Conservation (phyloP, 2,329 filamentous ascomycete species). For the Epichloe uncinata region DNA sequence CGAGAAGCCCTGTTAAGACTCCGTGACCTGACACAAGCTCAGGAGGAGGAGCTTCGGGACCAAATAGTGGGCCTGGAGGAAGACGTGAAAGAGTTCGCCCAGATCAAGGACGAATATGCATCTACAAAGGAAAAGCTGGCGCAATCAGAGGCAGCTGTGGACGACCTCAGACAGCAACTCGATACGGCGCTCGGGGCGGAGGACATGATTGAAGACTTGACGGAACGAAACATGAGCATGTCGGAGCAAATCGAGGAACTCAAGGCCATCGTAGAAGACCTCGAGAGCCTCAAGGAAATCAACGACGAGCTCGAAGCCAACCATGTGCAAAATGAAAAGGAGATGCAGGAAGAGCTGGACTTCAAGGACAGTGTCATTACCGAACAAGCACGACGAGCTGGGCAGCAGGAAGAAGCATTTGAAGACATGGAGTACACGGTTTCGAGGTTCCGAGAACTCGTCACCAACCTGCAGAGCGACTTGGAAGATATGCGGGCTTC, state of each 20-base stretch:
- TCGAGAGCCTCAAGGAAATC: slow-evolving; percentile 81
- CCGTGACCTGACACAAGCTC: slow-evolving; percentile 75
- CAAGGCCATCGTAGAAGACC: slow-evolving; percentile 67
- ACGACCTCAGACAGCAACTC: slow-evolving; percentile 81
- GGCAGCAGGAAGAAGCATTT: slow-evolving; percentile 64
- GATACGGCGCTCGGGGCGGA: slow-evolving; percentile 81
- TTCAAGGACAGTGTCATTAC: slow-evolving; percentile 71
- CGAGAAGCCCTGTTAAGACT: slow-evolving; percentile 74
- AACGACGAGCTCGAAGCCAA: slow-evolving; percentile 92
- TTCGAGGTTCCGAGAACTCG: slow-evolving; percentile 76
- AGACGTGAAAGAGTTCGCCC: slow-evolving; percentile 54
- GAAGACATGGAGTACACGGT: slow-evolving; percentile 87
- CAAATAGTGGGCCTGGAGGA: slow-evolving; percentile 63
- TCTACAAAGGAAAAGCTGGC: slow-evolving; percentile 59
- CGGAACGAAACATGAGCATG: slow-evolving; percentile 73
- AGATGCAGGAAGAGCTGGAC: slow-evolving; percentile 87
- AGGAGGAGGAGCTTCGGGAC: slow-evolving; percentile 64
- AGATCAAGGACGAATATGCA: slow-evolving; percentile 56
- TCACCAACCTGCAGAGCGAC: slow-evolving; percentile 72
- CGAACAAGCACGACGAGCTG: slow-evolving; percentile 63
- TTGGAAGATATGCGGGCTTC: slow-evolving; percentile 87
- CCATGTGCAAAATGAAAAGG: slow-evolving; percentile 84
- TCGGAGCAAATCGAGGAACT: slow-evolving; percentile 75
- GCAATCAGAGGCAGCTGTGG: slow-evolving; percentile 59
- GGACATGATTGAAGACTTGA: slow-evolving; percentile 86